phyloP scores from a whole-genome alignment of 371 early-diverging fungal genomes.

The Coemansia sp. region DNA sequence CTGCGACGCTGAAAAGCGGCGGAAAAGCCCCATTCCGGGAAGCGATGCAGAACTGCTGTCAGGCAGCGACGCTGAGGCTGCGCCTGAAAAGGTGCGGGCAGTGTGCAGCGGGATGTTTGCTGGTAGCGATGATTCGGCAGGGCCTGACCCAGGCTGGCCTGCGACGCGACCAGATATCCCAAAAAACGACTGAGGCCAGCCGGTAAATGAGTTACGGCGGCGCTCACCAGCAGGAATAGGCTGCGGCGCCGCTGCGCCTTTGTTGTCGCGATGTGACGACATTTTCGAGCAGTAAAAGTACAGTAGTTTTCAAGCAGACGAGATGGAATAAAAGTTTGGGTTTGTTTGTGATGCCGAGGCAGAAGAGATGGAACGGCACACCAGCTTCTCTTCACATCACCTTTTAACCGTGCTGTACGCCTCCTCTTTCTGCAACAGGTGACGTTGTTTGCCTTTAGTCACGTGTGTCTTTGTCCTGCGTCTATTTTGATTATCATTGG shows the following conservation, averaged over 20 bases:
- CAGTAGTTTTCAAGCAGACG: not conserved
- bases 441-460: not conserved
- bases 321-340: not conserved
- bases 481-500: not conserved
- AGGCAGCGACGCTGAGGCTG: conserved; percentile 16
- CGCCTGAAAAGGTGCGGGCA: conserved; percentile 2
- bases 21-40: conserved; percentile 39
- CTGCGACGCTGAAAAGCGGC: conserved; percentile 29
- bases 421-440: not conserved
- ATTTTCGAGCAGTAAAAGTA: conserved; percentile 3
- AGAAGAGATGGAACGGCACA: not conserved
- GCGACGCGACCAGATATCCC: conserved; percentile 6
- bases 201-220: conserved; percentile 39
- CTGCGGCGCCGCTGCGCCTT: conserved; percentile 13
- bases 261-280: conserved; percentile 10
- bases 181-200: conserved; percentile 37
- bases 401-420: not conserved
- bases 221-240: conserved; percentile 16
- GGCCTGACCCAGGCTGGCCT: not conserved
- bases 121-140: not conserved
- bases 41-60: conserved; percentile 11
- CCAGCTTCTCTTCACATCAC: not conserved
- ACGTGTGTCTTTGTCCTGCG: not conserved
- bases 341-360: not conserved
- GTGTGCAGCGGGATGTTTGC: conserved; percentile 1